These are phyloP conservation scores for Ceratocystis cacaofunesta DNA, from an alignment of 2,329 filamentous ascomycete species.

Conservation along the genomic window DNA sequence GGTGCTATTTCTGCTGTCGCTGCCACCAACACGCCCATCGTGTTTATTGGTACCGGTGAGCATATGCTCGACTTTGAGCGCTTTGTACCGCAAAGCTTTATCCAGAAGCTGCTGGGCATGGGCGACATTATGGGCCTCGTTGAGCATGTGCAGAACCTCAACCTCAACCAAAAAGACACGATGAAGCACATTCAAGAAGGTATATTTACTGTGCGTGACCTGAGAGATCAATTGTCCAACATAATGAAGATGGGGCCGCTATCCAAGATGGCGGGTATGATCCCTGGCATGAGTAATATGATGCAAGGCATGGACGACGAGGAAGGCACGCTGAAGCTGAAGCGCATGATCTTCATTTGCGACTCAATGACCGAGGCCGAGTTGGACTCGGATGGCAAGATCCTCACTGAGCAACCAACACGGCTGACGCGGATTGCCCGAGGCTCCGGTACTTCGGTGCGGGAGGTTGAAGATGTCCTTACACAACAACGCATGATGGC, in stretches of 20 bases:
- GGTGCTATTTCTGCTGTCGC: constrained; percentile 96
- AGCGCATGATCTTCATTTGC: constrained; percentile 98
- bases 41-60: constrained; percentile 95
- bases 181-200: constrained; percentile 98
- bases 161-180: constrained; percentile 93
- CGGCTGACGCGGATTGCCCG: constrained; percentile 84
- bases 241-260: constrained; percentile 99
- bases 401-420: constrained; percentile 81
- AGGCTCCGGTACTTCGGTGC: constrained; percentile 79
- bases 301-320: constrained; percentile 97
- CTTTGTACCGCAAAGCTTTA: constrained; percentile 84
- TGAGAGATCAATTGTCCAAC: constrained; percentile 88
- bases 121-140: constrained; percentile 90
- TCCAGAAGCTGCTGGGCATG: constrained; percentile 90
- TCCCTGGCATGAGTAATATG: constrained; percentile 82
- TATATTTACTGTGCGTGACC: constrained; percentile 86
- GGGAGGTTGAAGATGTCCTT: constrained; percentile 89
- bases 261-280: constrained; percentile 97
- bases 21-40: constrained; percentile 89
- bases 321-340: constrained; percentile 81
- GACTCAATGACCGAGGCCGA: constrained; percentile 97
- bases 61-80: constrained; percentile 90
- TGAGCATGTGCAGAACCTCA: constrained; percentile 90
- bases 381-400: constrained; percentile 85
- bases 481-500: constrained; percentile 98